Evolutionary conservation across 768 basidiomycete species (phyloP).

Genomic region (Pleurotus cornucopiae): DNA sequence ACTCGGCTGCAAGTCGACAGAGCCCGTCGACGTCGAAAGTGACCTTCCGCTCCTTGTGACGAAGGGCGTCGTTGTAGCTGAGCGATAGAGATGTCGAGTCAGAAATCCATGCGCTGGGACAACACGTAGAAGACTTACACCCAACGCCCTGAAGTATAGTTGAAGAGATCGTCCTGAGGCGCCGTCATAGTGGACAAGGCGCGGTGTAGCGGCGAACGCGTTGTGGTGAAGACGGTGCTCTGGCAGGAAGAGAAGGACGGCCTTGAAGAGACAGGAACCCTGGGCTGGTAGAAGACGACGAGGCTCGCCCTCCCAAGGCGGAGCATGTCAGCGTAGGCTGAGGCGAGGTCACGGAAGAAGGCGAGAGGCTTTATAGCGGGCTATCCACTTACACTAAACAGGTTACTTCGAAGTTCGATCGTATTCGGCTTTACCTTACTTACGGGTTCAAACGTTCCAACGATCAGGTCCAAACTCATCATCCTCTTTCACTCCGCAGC

Average conservation of each 20-base stretch:
- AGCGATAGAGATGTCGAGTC: conserved; percentile 12
- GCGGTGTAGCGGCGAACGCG: conserved; percentile 12
- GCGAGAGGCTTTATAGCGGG: no score
- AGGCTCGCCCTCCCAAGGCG: neutral
- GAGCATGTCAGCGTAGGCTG: neutral
- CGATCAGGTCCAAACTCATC: no score
- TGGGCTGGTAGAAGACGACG: no score
- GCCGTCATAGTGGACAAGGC: conserved; percentile 20
- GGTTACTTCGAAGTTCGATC: no score
- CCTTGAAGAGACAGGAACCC: no score
- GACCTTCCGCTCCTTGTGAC: conserved; percentile 26
- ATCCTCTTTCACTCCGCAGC: no score
- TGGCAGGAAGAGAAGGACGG: no score
- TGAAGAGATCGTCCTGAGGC: conserved; percentile 23
- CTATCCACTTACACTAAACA: no score
- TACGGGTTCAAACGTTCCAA: no score
- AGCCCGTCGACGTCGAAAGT: conserved; percentile 29
- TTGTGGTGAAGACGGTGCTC: no score
- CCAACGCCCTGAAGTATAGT: conserved; percentile 31
- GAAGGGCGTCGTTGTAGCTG: conserved; percentile 31
- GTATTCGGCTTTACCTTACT: no score
- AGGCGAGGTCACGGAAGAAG: no score
- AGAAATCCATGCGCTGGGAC: conserved; percentile 17
- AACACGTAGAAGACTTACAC: conserved; percentile 26
- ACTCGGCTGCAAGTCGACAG: neutral